Conservation (phyloP, 768 basidiomycete genomes). For the Cyclocybe aegerita region DNA sequence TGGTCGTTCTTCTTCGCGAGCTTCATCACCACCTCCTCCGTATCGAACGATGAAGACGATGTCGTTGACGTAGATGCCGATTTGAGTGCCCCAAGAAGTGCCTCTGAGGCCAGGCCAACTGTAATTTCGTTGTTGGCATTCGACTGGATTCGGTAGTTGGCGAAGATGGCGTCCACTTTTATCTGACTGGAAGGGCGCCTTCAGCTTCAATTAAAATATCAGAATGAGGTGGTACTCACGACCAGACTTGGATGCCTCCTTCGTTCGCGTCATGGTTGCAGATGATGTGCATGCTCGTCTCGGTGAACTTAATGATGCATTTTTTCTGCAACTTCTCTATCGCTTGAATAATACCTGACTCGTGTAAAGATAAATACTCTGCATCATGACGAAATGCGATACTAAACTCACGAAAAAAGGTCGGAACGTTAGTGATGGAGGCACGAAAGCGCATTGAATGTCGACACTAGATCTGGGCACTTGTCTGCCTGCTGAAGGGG, state of each 20-base stretch:
- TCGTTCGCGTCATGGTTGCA: constrained; percentile 80
- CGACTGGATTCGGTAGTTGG: constrained; percentile 82
- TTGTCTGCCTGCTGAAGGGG: not conserved
- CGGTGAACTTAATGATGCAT: constrained; percentile 80
- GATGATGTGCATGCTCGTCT: constrained; percentile 75
- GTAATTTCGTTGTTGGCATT: constrained; percentile 83
- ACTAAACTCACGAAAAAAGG: constrained; percentile 32
- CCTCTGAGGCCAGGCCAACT: constrained; percentile 69
- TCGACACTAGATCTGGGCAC: not conserved
- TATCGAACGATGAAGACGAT: constrained; percentile 42
- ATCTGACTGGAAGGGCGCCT: constrained; percentile 44
- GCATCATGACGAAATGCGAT: not conserved
- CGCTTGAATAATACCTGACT: constrained; percentile 72
- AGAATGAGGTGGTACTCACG: constrained; percentile 22
- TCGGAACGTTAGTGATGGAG: constrained; percentile 27
- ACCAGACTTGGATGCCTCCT: constrained; percentile 88
- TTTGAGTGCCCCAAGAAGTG: constrained; percentile 71
- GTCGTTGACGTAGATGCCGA: constrained; percentile 54
- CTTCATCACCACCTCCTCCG: constrained; percentile 75
- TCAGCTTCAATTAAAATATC: not conserved
- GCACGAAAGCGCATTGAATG: constrained; percentile 31
- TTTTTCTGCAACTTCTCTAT: constrained; percentile 83
- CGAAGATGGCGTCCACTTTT: constrained; percentile 68
- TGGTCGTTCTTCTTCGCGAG: constrained; percentile 84
- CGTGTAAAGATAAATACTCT: not conserved